Conservation (phyloP, 768 basidiomycete species). For the Russula abietina region DNA sequence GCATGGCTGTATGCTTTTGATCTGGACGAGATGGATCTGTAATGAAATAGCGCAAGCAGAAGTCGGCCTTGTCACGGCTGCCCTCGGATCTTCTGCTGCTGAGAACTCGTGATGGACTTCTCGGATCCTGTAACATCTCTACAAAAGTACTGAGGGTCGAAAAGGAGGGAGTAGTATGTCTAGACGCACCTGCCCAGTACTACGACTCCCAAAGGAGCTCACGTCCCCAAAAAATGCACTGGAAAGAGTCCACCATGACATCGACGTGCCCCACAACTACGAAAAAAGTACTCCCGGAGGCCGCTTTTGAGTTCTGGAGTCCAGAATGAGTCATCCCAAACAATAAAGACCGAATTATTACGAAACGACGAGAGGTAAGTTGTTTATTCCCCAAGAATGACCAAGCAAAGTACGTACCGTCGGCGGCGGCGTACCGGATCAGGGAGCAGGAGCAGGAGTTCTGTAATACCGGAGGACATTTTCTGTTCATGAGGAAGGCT, state of each 20-base stretch:
- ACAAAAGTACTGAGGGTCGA: background rate
- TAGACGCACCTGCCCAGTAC: background rate
- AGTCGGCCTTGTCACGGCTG: background rate
- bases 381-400: background rate
- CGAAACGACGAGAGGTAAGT: background rate
- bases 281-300: too few species aligned
- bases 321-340: too few species aligned
- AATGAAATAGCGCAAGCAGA: background rate
- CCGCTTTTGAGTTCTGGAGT: background rate
- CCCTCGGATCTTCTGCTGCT: background rate
- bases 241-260: background rate
- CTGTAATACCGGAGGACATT: background rate
- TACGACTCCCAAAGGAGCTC: background rate
- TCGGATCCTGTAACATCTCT: background rate
- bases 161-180: background rate
- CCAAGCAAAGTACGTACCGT: background rate
- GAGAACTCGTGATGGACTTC: background rate
- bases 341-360: background rate
- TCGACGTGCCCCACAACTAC: background rate
- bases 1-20: background rate
- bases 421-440: background rate
- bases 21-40: background rate
- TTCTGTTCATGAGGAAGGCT: background rate
- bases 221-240: background rate
- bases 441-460: background rate